These are phyloP conservation scores for Pythium dissotocum DNA, from an alignment of 352 stramenopile species.

Conservation along the genomic window DNA sequence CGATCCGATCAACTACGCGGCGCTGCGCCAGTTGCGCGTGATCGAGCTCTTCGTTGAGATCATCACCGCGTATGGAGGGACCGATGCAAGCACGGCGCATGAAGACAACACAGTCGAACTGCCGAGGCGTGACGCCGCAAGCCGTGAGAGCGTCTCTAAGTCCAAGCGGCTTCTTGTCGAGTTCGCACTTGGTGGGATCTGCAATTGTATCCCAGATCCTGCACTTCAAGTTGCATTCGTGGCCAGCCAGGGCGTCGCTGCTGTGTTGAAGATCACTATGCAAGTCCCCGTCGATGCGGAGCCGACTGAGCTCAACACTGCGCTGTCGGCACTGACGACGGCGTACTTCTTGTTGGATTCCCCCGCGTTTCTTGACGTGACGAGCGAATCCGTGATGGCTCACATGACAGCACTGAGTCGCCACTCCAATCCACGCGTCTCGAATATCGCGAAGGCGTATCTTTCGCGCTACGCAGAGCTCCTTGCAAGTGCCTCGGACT, in stretches of 20 bases:
- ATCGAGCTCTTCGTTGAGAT: conserved; percentile 83
- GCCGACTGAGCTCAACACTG: conserved; percentile 37
- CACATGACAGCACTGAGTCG: conserved; percentile 37
- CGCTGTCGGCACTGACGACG: conserved; percentile 57
- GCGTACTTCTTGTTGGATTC: conserved; percentile 75
- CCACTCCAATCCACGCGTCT: conserved; percentile 43
- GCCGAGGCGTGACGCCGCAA: background rate
- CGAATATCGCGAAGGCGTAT: conserved; percentile 53
- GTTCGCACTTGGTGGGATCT: conserved; percentile 75
- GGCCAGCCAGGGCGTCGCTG: conserved; percentile 42
- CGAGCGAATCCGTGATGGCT: conserved; percentile 29
- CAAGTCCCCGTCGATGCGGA: conserved; percentile 18
- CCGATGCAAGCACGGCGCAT: background rate
- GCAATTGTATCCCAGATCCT: conserved; percentile 72
- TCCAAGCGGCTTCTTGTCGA: conserved; percentile 48
- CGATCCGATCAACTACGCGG: conserved; percentile 81
- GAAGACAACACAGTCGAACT: background rate
- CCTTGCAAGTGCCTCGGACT: conserved; percentile 17
- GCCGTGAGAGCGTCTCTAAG: background rate
- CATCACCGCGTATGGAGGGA: conserved; percentile 28
- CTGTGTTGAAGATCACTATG: conserved; percentile 48
- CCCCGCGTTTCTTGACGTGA: conserved; percentile 42
- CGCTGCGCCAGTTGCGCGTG: conserved; percentile 52
- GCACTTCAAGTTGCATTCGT: conserved; percentile 60
- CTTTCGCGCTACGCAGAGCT: conserved; percentile 48